Percentiles rank a stretch among this genome's conserved stretches.
Conservation (phyloP, 352 stramenopile genomes). For the Phytophthora sp. region DNA sequence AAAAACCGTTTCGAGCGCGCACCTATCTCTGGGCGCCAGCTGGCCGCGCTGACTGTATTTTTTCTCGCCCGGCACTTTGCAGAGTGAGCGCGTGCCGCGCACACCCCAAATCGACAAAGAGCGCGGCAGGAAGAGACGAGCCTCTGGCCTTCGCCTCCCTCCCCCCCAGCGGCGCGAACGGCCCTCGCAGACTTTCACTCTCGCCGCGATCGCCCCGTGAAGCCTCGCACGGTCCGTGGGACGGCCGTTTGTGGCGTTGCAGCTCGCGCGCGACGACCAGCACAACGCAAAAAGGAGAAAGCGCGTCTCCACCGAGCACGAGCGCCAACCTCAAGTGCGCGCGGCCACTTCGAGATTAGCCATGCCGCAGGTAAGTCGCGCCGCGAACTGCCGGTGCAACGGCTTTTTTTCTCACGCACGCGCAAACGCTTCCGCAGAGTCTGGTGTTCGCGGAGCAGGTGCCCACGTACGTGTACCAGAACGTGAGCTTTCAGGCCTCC, state of each 20-base stretch:
- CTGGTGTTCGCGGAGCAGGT: slow-evolving; percentile 61
- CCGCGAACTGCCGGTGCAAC: neutral
- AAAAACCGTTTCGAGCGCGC: slow-evolving; percentile 8
- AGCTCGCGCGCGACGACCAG: slow-evolving; percentile 23
- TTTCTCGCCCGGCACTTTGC: slow-evolving; percentile 21
- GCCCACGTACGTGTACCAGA: slow-evolving; percentile 69
- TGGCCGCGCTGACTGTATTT: slow-evolving; percentile 36
- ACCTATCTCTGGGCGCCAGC: too few relatives aligned
- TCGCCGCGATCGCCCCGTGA: slow-evolving; percentile 4
- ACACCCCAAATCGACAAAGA: slow-evolving; percentile 30
- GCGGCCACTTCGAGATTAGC: slow-evolving; percentile 14
- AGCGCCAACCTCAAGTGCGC: slow-evolving; percentile 2
- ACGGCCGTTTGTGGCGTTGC: slow-evolving; percentile 20
- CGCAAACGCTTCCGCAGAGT: slow-evolving; percentile 34
- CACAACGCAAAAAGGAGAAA: slow-evolving; percentile 9
- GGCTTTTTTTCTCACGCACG: neutral
- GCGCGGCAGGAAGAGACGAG: slow-evolving; percentile 31
- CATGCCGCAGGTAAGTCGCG: slow-evolving; percentile 48
- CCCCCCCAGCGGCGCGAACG: neutral
- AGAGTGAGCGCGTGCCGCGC: slow-evolving; percentile 31
- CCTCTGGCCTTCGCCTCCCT: slow-evolving; percentile 1
- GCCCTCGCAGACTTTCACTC: slow-evolving; percentile 9
- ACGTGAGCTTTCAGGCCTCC: slow-evolving; percentile 56
- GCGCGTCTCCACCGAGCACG: neutral
- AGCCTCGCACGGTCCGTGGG: slow-evolving; percentile 11